Evolutionary conservation across 2,329 filamentous ascomycete species (phyloP), one percentile per base, ranked within the genome.

Genomic region (Pestalotiopsis sp.): DNA sequence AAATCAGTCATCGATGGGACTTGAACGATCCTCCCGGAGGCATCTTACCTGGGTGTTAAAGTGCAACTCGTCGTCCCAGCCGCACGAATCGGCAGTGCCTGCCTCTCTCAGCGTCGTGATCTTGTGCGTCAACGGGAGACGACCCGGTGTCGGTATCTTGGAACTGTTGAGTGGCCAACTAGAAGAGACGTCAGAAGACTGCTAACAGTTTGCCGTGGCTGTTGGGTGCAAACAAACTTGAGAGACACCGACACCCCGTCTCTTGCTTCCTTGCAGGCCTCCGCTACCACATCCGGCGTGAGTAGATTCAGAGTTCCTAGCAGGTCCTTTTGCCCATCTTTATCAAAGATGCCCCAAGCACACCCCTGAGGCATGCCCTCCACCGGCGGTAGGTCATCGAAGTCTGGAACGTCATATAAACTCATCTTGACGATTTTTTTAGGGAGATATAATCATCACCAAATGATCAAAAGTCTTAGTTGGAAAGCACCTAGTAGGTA

Each of bases 271-370:
- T 75, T 74, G 4, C 77, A 79, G 0, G 84, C 84, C 3, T 75
- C 80, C 23, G 78, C 78, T 4, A 84, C 77, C 3, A 85, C 80
- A 0, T 81, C 76, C 0, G 83, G 81, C 0, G 85, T 88, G 3
- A 89, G 77, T 6, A 87, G 80, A 73, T 89, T 89, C 31, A 89
- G 76, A 0, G 85, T 87, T 3, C 86, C 86, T 6, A 85, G 73
- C 23, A 83, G 71, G 60, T 89, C 86, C 59, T 85, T 85, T 65
- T 83, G 76, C 14, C 83, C 84, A 66, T 83, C 80, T 65, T 82
- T 82, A 75, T 86, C 85, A 67, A 86, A 87, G 3, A 87, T 11
- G 2, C 86, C 85, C 86, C 86, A 88, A 4, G 83, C 83, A 67
- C 83, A 87, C 11, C 84, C 83, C 63, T 83, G 79, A 0, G 82